Evolutionary conservation across 129 eudicot species (phyloP), one percentile per base, ranked within the genome.

Genomic region (Pseudognaphalium luteoalbum): DNA sequence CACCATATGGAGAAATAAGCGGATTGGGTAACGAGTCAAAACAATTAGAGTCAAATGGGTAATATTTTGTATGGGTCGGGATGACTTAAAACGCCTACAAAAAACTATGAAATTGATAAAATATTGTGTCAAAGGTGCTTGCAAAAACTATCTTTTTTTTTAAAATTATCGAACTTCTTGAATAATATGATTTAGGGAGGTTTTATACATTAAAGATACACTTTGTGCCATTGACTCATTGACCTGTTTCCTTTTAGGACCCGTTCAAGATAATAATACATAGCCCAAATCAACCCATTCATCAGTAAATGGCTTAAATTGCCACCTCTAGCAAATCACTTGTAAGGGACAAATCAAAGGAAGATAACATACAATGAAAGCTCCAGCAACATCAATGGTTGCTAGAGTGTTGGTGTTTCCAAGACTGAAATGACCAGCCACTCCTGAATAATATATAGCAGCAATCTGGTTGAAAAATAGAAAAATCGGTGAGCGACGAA

Each of bases 321-420:
- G 69, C 8, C 69, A 14, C 39, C 7, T 11, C 10, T 6, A 32
- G 22, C 35, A 16, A 32, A 64, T 14, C 69, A 30, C 14, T 64
- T 42, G 44, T 64, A 34, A 64, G n/a, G 19, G 44, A 64, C 39
- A 30, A 51, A 69, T 47, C 21, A 28, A 64, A 72, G 29, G 37
- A 78, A 60, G 68, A 85, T 60, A 37, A 42, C 73, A 15, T 87
- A 93, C 98, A 79, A 84, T 87, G 90, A 82, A 93, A 81, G 98
- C 98, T 71, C 97, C 96, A 63, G 98, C 98, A 54, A 93, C 97
- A 86, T 93, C 98, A 67, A 93, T 91, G 39, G 98, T 91, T 59
- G 98, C 98, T 68, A 93, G 82, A 25, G 96, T 93, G 83, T 93
- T 93, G 68, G 96, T 91, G 81, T 93, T 93, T 34, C 98, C 98